Conservation (phyloP, 169 alveolate genomes). For the Plasmodium vivax region DNA sequence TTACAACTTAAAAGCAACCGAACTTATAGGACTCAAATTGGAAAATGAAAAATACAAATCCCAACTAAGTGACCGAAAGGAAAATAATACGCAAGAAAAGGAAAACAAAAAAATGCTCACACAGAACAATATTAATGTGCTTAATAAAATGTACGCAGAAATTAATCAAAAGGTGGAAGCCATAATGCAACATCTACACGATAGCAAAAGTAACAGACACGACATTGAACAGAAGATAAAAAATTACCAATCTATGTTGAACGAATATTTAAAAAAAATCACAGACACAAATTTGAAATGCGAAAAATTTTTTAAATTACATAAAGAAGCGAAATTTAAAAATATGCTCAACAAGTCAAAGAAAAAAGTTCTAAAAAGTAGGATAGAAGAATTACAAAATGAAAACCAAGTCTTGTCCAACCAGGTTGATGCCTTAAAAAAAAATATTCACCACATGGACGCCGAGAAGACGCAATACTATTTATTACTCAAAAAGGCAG, state of each 20-base stretch:
- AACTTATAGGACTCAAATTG: constrained; percentile 21
- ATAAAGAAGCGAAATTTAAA: constrained; percentile 42
- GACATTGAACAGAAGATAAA: constrained; percentile 40
- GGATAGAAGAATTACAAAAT: constrained; percentile 30
- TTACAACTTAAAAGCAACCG: constrained; percentile 35
- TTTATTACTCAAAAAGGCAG: constrained; percentile 27
- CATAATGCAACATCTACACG: constrained; percentile 14
- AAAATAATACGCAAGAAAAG: background rate
- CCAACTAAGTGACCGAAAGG: background rate
- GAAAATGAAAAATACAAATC: constrained; percentile 55
- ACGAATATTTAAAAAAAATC: constrained; percentile 46
- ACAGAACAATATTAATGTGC: constrained; percentile 13
- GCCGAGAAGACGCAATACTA: constrained; percentile 51
- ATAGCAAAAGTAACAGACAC: constrained; percentile 16
- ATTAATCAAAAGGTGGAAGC: constrained; percentile 35
- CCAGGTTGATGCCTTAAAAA: constrained; percentile 20
- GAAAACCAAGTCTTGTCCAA: constrained; percentile 20
- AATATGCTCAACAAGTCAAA: constrained; percentile 30
- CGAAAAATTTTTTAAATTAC: constrained; percentile 46
- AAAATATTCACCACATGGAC: constrained; percentile 12
- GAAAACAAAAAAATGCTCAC: background rate
- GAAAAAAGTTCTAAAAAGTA: constrained; percentile 33
- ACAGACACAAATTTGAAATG: constrained; percentile 47
- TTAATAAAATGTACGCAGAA: constrained; percentile 57
- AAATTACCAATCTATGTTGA: constrained; percentile 21